A percentile compares a stretch with the other conserved stretches of the same genome.
These are phyloP conservation scores for Penicillium chermesinum DNA, from an alignment of 495 filamentous ascomycete genomes.

Conservation along the genomic window DNA sequence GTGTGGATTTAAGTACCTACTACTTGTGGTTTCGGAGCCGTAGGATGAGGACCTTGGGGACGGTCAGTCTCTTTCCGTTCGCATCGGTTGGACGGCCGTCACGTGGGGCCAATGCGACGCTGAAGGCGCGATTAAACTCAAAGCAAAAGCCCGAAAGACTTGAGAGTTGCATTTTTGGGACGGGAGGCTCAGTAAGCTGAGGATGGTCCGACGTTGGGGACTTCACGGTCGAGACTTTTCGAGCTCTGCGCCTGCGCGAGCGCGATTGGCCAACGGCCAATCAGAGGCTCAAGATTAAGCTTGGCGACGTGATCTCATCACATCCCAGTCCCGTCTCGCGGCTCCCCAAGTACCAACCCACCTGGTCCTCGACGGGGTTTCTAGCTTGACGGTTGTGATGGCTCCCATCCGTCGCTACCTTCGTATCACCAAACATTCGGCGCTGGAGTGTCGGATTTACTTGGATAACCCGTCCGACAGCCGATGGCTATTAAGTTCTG, in stretches of 20 bases:
- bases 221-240: too few species aligned
- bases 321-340: too few species aligned
- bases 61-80: slow-evolving; percentile 19
- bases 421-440: slow-evolving; percentile 79
- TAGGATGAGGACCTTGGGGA: slow-evolving; percentile 38
- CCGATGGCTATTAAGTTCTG: slow-evolving; percentile 70
- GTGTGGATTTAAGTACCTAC: slow-evolving; percentile 7
- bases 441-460: slow-evolving; percentile 92
- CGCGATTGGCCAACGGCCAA: too few species aligned
- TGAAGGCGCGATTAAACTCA: background rate
- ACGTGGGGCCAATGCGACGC: slow-evolving; percentile 4
- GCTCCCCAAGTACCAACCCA: too few species aligned
- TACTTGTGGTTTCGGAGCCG: slow-evolving; percentile 7
- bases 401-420: slow-evolving; percentile 79
- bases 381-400: slow-evolving; percentile 43
- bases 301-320: too few species aligned
- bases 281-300: too few species aligned
- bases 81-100: slow-evolving; percentile 16
- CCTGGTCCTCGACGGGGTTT: background rate
- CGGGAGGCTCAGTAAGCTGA: too few species aligned
- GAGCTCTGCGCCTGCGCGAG: too few species aligned
- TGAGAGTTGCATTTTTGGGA: background rate
- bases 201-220: too few species aligned
- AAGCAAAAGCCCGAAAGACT: background rate
- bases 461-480: slow-evolving; percentile 82